Conservation (phyloP, 495 filamentous ascomycete genomes). For the Baudoinia panamericana region DNA sequence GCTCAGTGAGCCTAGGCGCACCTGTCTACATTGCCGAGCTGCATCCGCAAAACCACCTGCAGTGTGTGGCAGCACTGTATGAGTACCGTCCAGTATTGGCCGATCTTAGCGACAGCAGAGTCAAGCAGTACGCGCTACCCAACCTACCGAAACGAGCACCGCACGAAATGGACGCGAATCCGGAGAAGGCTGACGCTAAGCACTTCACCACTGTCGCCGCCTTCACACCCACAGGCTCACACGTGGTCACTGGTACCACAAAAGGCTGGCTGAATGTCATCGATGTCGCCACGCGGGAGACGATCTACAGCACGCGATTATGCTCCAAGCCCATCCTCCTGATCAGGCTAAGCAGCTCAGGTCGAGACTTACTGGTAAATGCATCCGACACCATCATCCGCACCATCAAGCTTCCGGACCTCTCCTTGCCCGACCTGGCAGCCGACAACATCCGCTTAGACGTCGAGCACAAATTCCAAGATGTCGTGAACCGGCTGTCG, state of each 20-base stretch:
- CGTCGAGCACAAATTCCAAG: conserved; percentile 95
- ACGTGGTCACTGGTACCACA: conserved; percentile 81
- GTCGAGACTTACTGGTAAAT: conserved; percentile 76
- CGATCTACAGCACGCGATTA: conserved; percentile 74
- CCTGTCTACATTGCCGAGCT: conserved; percentile 92
- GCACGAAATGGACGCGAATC: conserved; percentile 44
- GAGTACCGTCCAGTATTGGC: conserved; percentile 85
- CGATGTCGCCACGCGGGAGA: conserved; percentile 58
- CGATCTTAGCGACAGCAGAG: conserved; percentile 53
- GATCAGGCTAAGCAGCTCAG: conserved; percentile 67
- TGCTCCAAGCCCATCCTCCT: conserved; percentile 82
- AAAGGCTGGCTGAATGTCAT: conserved; percentile 93
- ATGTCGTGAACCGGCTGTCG: conserved; percentile 82
- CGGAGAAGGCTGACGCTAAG: conserved; percentile 85
- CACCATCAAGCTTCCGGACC: conserved; percentile 64
- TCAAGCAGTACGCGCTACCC: conserved; percentile 58
- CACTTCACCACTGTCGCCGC: conserved; percentile 82
- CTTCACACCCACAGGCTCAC: conserved; percentile 70
- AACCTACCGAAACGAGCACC: conserved; percentile 61
- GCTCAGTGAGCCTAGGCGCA: conserved; percentile 71
- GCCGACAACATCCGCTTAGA: conserved; percentile 67
- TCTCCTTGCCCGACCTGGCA: conserved; percentile 42
- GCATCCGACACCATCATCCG: conserved; percentile 84
- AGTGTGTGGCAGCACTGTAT: conserved; percentile 78
- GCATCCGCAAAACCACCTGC: conserved; percentile 72